A percentile compares a stretch with the other conserved stretches of the same genome.
These are phyloP conservation scores for Phytophthora sp. DNA, from an alignment of 352 stramenopile species.

Conservation along the genomic window DNA sequence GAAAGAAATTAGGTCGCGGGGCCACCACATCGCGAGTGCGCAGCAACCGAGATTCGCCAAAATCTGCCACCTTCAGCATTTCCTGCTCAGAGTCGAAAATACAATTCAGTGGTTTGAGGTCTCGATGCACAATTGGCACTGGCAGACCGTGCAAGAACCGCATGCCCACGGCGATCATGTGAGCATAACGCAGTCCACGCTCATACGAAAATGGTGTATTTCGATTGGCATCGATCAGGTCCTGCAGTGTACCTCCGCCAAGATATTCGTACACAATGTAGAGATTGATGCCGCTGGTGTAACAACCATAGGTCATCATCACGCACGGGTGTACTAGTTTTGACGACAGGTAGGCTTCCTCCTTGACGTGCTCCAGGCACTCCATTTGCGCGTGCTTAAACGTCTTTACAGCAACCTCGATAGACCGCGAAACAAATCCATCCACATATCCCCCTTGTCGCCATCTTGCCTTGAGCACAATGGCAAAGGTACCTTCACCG, in stretches of 20 bases:
- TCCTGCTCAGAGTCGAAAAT: conserved; percentile 80
- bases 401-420: conserved; percentile 83
- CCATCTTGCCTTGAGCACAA: conserved; percentile 80
- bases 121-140: conserved; percentile 80
- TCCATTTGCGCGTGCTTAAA: conserved; percentile 84
- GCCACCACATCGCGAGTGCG: conserved; percentile 63
- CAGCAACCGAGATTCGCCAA: conserved; percentile 78
- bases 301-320: conserved; percentile 88
- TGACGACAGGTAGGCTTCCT: conserved; percentile 82
- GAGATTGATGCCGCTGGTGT: conserved; percentile 78
- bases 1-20: conserved; percentile 61
- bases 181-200: conserved; percentile 69
- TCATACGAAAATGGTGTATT: conserved; percentile 61
- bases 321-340: conserved; percentile 81
- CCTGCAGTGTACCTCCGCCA: conserved; percentile 79
- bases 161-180: conserved; percentile 86
- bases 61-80: conserved; percentile 85
- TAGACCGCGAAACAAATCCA: conserved; percentile 44
- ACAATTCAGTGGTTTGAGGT: conserved; percentile 84
- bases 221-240: conserved; percentile 61
- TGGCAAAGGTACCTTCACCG: conserved; percentile 81
- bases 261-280: conserved; percentile 88
- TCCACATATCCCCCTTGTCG: conserved; percentile 55
- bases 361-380: conserved; percentile 80
- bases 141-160: conserved; percentile 76